phyloP scores from a whole-genome alignment of 1,284 basidiomycete species.

The Cryptococcus floricola region DNA sequence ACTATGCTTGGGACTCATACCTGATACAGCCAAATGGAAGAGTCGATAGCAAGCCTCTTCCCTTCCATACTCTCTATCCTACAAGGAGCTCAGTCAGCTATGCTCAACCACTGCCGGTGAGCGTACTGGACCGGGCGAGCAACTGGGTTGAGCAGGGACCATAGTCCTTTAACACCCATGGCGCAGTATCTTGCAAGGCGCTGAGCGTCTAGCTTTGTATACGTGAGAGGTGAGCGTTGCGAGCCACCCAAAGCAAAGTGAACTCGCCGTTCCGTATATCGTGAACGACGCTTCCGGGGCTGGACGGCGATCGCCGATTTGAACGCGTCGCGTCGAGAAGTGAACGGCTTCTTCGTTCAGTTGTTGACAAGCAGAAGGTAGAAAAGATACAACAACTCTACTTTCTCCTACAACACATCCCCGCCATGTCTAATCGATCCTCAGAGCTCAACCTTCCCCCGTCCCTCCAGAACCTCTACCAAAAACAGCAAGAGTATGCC shows the following conservation, averaged over 20 bases:
- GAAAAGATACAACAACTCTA: not conserved
- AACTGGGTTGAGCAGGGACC: conserved; percentile 85
- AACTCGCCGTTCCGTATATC: not conserved
- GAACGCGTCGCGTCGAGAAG: not conserved
- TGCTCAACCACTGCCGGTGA: not conserved
- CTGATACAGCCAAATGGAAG: conserved; percentile 95
- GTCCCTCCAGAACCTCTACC: conserved; percentile 35
- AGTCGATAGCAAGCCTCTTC: conserved; percentile 91
- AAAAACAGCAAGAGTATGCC: conserved; percentile 49
- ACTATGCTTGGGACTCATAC: conserved; percentile 16
- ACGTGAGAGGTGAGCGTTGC: too few species aligned
- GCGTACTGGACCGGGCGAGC: conserved; percentile 79
- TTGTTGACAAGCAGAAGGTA: not conserved
- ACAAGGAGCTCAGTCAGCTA: conserved; percentile 5
- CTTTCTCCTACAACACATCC: not conserved
- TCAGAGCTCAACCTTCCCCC: conserved; percentile 29
- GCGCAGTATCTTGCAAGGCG: not conserved
- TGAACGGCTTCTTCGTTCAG: too few species aligned
- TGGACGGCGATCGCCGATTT: too few species aligned
- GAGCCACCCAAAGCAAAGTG: too few species aligned
- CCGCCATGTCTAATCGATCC: conserved; percentile 11
- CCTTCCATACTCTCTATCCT: conserved; percentile 89
- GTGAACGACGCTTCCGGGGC: not conserved
- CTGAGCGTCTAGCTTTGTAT: not conserved
- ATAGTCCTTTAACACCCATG: conserved; percentile 95